Base-by-base conservation (phyloP, 768 basidiomycete genomes). In the Agrocybe pediades region DNA sequence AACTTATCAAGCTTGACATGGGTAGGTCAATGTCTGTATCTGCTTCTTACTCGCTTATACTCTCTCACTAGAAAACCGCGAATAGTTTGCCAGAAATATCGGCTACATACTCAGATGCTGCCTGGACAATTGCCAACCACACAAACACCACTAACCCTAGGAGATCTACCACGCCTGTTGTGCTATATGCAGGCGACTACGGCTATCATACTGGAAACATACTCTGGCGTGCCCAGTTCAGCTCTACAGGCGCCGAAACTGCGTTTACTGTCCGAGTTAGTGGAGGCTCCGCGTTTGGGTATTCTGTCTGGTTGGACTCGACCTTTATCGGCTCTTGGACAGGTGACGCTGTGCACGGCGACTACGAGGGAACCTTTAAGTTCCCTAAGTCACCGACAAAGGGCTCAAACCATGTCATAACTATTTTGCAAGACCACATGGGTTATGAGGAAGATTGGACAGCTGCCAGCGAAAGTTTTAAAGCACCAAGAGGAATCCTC, bases 371-470 rank as follows among this genome's bases (percentile, higher is more conserved):
- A 27, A 67, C 72, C 8, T 74, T 71, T 55, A 62, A 67, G 6
- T 72, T 78, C 60, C 69, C 71, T 4, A 40, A 63, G 3, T 55
- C 55, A 6, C 49, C 76, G 56, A 49, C 42, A 9, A 52, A 62
- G 26, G 75, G 69, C 9, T 68, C 69, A 3, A 58, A 59, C 24
- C 75, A 82, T 55, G 67, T 80, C 25, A 62, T 83, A 41, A 82
- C 80, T 1, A 75, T 83, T 30, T 52, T 82, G 20, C 78, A 82
- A 63, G 81, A 81, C 57, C 81, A 81, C 53, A 81, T 81, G 79
- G 79, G 79, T 6, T 72, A 75, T 27, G 80, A 81, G 33, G 76
- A 76, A 53, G 72, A 79, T 50, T 72, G 71, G 71, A 55, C 57
- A 3, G 72, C 70, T 30, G 77, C 72, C 2, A 72, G 70, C n/a